Evolutionary conservation across 495 filamentous ascomycete species (phyloP).

Genomic region (Aspergillus nanangensis): DNA sequence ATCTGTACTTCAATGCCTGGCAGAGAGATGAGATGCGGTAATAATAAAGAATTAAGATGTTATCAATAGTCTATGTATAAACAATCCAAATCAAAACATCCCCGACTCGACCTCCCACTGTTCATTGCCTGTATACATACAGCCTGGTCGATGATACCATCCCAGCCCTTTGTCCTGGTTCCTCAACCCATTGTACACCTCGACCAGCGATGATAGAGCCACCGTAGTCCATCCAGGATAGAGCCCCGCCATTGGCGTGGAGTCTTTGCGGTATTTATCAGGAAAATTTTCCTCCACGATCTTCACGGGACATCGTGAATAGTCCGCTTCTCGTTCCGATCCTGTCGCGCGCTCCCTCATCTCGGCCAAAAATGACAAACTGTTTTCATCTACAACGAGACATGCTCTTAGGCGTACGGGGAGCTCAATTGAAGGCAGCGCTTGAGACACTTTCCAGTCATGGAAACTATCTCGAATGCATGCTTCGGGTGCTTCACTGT

Average conservation of each 20-base stretch:
- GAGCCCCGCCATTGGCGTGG: conserved; percentile 7
- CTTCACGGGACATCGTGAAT: conserved; percentile 20
- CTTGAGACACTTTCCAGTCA: conserved; percentile 23
- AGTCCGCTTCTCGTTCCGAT: conserved; percentile 6
- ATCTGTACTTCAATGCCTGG: no score
- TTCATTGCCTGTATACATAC: conserved; percentile 21
- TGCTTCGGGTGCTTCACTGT: conserved; percentile 10
- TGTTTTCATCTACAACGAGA: conserved; percentile 23
- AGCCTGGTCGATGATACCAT: conserved; percentile 22
- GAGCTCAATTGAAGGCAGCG: conserved; percentile 21
- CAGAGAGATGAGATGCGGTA: no score
- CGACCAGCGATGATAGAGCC: conserved; percentile 22
- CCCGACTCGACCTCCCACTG: conserved; percentile 12
- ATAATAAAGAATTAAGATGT: no score
- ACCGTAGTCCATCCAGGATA: conserved; percentile 27
- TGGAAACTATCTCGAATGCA: conserved; percentile 20
- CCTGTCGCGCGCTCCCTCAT: conserved; percentile 6
- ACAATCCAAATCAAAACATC: not conserved
- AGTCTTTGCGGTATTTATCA: conserved; percentile 15
- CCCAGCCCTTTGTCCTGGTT: conserved; percentile 19
- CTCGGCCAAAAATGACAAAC: conserved; percentile 10
- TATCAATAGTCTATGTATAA: not conserved
- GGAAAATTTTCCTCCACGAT: conserved; percentile 33
- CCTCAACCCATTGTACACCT: conserved; percentile 26
- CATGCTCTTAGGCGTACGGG: conserved; percentile 23